Percentiles rank a stretch among this genome's conserved stretches.
Evolutionary conservation across 1,139 yeast species (phyloP).

Genomic region (Yueomyces sp.): DNA sequence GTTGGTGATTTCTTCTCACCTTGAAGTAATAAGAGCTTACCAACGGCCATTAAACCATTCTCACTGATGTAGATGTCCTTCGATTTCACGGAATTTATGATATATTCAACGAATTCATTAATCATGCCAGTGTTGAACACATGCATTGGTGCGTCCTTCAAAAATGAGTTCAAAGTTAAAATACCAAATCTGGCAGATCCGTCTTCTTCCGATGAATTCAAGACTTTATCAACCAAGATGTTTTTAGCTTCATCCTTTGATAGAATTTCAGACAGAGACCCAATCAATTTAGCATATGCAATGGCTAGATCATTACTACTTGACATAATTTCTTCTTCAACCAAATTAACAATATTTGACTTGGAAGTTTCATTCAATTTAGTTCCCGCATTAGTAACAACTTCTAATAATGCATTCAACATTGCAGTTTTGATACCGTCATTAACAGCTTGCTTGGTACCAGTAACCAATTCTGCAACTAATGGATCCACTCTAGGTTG

Average conservation of each 20-base stretch:
- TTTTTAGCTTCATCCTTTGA: conserved; percentile 51
- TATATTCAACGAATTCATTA: conserved; percentile 35
- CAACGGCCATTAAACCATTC: conserved; percentile 71
- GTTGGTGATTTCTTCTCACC: conserved; percentile 33
- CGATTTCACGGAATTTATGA: conserved; percentile 36
- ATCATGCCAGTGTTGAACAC: conserved; percentile 40
- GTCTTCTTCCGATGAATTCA: conserved; percentile 28
- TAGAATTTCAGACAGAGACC: conserved; percentile 60
- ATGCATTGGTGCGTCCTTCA: conserved; percentile 60
- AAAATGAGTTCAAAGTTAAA: conserved; percentile 65
- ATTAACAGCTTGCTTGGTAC: conserved; percentile 48
- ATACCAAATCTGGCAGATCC: conserved; percentile 48
- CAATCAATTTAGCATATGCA: conserved; percentile 68
- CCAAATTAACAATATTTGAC: conserved; percentile 53
- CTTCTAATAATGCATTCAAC: conserved; percentile 76
- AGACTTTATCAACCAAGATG: conserved; percentile 50
- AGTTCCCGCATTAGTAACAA: conserved; percentile 67
- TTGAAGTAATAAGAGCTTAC: conserved; percentile 55
- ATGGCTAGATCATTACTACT: conserved; percentile 50
- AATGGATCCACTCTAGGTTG: conserved; percentile 94
- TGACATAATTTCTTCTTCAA: conserved; percentile 55
- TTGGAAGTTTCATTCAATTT: conserved; percentile 69
- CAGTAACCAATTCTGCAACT: conserved; percentile 68
- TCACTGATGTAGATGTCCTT: conserved; percentile 51
- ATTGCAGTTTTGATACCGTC: conserved; percentile 73